Conservation (phyloP, 208 protist species). For the Phytomonas serpens region DNA sequence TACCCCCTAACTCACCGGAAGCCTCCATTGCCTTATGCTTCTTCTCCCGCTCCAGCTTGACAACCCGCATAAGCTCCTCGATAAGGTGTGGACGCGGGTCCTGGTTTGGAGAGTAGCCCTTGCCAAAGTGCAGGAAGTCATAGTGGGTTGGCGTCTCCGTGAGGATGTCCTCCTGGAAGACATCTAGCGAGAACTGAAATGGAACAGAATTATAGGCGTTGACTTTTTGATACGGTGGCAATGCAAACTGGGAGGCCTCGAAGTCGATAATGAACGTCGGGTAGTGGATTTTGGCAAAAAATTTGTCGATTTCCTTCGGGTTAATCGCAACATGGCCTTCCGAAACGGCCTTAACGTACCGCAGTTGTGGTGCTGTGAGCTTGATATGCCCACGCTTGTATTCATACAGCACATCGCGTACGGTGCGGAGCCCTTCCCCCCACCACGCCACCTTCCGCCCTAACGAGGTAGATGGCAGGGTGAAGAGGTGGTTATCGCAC, state of each 20-base stretch:
- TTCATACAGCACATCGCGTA: constrained; percentile 48
- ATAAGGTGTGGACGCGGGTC: constrained; percentile 64
- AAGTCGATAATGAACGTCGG: constrained; percentile 87
- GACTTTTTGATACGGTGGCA: constrained; percentile 78
- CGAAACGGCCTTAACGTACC: constrained; percentile 62
- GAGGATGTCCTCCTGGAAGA: constrained; percentile 82
- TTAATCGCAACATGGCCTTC: constrained; percentile 61
- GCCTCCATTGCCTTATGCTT: constrained; percentile 48
- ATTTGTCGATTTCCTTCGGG: constrained; percentile 65
- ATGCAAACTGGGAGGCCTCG: constrained; percentile 79
- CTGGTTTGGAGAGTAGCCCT: constrained; percentile 72
- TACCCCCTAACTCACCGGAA: constrained; percentile 40
- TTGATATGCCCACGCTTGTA: constrained; percentile 56
- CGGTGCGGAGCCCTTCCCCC: constrained; percentile 64
- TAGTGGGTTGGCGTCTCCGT: constrained; percentile 82
- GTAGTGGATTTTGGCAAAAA: constrained; percentile 69
- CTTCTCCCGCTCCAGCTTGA: constrained; percentile 63
- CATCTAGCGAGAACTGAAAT: constrained; percentile 87
- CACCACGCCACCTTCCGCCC: constrained; percentile 73
- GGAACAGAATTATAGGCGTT: constrained; percentile 76
- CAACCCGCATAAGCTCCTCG: constrained; percentile 73
- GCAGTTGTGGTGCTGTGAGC: constrained; percentile 73
- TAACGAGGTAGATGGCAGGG: constrained; percentile 57
- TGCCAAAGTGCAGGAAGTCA: constrained; percentile 86
- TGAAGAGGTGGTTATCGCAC: constrained; percentile 85